A percentile compares a stretch with the other conserved stretches of the same genome.
phyloP scores from a whole-genome alignment of 2,329 filamentous ascomycete genomes.

The Cladobotryum protrusum region DNA sequence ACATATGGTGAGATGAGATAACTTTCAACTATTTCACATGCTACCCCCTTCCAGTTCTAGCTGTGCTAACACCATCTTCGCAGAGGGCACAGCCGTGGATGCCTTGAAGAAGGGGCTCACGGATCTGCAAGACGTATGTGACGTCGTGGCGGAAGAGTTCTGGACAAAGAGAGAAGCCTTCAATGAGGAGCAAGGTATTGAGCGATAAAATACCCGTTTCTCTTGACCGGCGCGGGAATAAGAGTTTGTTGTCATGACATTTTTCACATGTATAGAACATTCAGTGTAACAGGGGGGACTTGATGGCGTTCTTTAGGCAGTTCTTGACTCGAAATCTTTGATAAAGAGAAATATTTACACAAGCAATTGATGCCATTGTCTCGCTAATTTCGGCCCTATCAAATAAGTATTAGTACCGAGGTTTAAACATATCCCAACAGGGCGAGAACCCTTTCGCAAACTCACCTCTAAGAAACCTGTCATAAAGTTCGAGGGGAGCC shows the following conservation, averaged over 20 bases:
- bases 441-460: conserved; percentile 8
- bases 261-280: conserved; percentile 16
- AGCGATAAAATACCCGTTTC: conserved; percentile 18
- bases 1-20: conserved; percentile 68
- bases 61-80: conserved; percentile 14
- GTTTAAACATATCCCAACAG: too few species aligned
- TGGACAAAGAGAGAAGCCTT: conserved; percentile 45
- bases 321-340: conserved; percentile 21
- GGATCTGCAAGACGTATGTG: conserved; percentile 86
- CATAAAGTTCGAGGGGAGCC: conserved; percentile 86
- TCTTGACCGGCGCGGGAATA: too few species aligned
- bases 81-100: conserved; percentile 74
- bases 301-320: conserved; percentile 27
- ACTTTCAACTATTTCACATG: background rate
- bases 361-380: conserved; percentile 20
- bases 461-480: conserved; percentile 88
- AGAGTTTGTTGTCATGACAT: too few species aligned
- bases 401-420: conserved; percentile 15
- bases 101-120: conserved; percentile 85
- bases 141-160: conserved; percentile 91
- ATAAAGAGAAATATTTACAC: conserved; percentile 30
- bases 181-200: conserved; percentile 29
- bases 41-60: background rate
- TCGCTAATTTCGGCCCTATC: conserved; percentile 51
- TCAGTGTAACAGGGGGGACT: conserved; percentile 16